Conservation (phyloP, 2,329 filamentous ascomycete species). For the Rachicladosporium sp. region DNA sequence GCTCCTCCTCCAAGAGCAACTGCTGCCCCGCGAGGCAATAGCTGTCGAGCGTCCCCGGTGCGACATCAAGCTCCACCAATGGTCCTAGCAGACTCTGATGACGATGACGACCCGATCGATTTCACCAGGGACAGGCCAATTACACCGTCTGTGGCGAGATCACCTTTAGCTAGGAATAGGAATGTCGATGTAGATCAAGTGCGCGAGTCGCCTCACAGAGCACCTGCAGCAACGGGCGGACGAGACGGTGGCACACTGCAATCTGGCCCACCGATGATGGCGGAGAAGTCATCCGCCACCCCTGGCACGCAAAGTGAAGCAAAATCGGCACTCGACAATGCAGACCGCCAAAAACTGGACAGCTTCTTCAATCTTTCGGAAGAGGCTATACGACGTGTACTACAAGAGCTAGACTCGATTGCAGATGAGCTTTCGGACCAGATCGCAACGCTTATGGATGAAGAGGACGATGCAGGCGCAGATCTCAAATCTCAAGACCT, state of each 20-base stretch:
- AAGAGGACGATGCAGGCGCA: conserved; percentile 9
- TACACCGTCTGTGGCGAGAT: neutral
- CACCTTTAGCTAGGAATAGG: no score
- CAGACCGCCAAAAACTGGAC: conserved; percentile 7
- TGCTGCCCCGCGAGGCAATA: neutral
- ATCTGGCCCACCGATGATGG: no score
- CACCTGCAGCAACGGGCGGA: no score
- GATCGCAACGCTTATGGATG: conserved; percentile 11
- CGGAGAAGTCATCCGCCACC: neutral
- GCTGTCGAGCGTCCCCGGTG: neutral
- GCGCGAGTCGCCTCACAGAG: no score
- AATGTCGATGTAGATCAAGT: no score
- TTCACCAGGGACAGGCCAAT: neutral
- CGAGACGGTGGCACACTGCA: no score
- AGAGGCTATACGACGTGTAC: conserved; percentile 7
- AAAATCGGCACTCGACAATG: conserved; percentile 2
- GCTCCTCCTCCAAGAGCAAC: conserved; percentile 11
- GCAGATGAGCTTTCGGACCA: conserved; percentile 12
- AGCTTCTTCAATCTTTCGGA: conserved; percentile 13
- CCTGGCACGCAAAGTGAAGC: conserved; percentile 3
- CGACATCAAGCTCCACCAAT: neutral
- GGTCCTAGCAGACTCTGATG: no score
- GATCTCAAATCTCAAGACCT: conserved; percentile 9
- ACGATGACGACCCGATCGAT: neutral
- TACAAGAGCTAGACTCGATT: conserved; percentile 8